Percentiles rank a stretch among this genome's conserved stretches.
These are phyloP conservation scores for Dipteronia sinensis DNA, from an alignment of 345 rosid species.

Conservation along the genomic window DNA sequence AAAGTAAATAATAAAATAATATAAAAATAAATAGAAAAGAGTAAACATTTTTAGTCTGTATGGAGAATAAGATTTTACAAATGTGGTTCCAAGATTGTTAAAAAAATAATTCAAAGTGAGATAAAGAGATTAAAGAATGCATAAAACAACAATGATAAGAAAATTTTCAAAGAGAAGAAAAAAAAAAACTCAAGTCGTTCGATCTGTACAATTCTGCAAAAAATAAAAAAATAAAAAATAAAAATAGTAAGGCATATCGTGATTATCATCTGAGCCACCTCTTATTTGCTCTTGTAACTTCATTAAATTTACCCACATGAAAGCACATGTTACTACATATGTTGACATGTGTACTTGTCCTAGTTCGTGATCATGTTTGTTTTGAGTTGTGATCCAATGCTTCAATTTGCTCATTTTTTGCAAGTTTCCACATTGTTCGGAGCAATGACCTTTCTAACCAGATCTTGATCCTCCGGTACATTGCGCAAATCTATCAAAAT, in stretches of 20 bases:
- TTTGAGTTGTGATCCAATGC: constrained; percentile 6
- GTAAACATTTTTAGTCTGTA: no score
- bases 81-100: no score
- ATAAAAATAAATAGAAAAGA: no score
- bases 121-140: no score
- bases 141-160: no score
- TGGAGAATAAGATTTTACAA: no score
- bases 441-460: neutral
- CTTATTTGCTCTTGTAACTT: constrained; percentile 18
- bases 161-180: no score
- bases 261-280: neutral
- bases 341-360: constrained; percentile 21
- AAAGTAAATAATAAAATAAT: no score
- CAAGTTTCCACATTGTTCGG: constrained; percentile 22
- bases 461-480: neutral
- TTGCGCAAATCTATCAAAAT: constrained; percentile 24
- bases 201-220: constrained; percentile 31
- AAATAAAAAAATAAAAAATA: constrained; percentile 25
- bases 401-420: constrained; percentile 26
- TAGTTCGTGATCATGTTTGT: neutral
- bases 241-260: constrained; percentile 21
- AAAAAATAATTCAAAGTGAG: no score
- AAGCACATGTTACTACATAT: constrained; percentile 35
- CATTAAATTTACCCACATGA: constrained; percentile 34
- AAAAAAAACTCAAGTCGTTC: constrained; percentile 24